These are phyloP conservation scores for Trichoderma virens DNA, from an alignment of 495 filamentous ascomycete species.

Conservation along the genomic window DNA sequence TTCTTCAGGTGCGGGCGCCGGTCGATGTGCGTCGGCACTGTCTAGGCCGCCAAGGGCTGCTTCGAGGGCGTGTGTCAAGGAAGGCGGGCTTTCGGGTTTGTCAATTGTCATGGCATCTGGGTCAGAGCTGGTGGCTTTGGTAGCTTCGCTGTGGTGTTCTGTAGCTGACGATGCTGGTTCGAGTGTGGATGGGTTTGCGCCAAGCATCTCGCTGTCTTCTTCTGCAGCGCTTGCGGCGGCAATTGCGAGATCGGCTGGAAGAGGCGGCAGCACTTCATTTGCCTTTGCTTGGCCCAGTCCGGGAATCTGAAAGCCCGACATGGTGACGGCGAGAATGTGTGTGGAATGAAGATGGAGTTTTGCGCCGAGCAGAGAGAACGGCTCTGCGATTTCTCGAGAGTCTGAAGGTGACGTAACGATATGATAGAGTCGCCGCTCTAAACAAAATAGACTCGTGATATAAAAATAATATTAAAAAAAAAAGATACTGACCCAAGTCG, in stretches of 20 bases:
- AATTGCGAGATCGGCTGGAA: conserved; percentile 19
- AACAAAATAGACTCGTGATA: no score
- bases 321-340: conserved; percentile 18
- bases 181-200: neutral
- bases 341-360: neutral
- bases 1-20: neutral
- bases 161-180: neutral
- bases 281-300: conserved; percentile 27
- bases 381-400: no score
- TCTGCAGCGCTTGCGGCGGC: conserved; percentile 13
- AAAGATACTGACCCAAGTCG: no score
- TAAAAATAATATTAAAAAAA: no score
- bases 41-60: conserved; percentile 26
- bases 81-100: conserved; percentile 1
- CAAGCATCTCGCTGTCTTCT: conserved; percentile 10
- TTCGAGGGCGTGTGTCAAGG: conserved; percentile 36
- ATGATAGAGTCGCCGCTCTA: no score
- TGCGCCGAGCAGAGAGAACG: neutral
- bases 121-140: neutral
- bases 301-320: conserved; percentile 41
- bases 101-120: conserved; percentile 7
- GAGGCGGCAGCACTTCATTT: conserved; percentile 20
- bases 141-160: neutral
- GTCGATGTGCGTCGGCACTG: neutral
- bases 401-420: no score